These are phyloP conservation scores for Saccharomyces hybrid DNA, from an alignment of 1,139 yeast species.

Conservation along the genomic window DNA sequence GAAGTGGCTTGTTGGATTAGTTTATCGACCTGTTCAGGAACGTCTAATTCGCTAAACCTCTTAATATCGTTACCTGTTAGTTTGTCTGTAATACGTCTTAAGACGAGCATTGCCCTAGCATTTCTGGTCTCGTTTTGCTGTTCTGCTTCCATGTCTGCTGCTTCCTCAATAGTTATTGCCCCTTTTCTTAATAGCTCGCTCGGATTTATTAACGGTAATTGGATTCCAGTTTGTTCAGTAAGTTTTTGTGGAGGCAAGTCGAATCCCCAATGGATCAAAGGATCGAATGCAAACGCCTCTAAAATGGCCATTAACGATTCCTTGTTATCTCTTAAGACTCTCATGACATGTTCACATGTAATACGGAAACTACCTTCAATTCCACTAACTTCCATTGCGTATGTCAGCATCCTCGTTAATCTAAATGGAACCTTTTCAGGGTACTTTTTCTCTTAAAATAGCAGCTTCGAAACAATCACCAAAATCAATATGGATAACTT, in stretches of 20 bases:
- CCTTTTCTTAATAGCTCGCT: slow-evolving; percentile 65
- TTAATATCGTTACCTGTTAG: slow-evolving; percentile 90
- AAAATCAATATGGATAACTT: slow-evolving; percentile 93
- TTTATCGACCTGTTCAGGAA: slow-evolving; percentile 87
- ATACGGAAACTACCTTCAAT: slow-evolving; percentile 96
- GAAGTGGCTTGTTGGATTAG: slow-evolving; percentile 94
- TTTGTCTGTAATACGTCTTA: slow-evolving; percentile 86
- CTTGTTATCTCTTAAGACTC: slow-evolving; percentile 83
- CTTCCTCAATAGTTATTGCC: slow-evolving; percentile 69
- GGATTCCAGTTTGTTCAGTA: slow-evolving; percentile 67
- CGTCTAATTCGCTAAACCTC: slow-evolving; percentile 60
- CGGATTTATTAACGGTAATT: slow-evolving; percentile 56
- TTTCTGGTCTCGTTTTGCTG: slow-evolving; percentile 77
- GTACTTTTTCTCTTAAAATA: slow-evolving; percentile 86
- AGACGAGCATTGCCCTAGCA: slow-evolving; percentile 85
- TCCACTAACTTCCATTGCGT: slow-evolving; percentile 99
- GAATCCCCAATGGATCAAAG: slow-evolving; percentile 97
- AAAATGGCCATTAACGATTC: slow-evolving; percentile 96
- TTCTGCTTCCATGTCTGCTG: slow-evolving; percentile 60
- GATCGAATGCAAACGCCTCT: slow-evolving; percentile 98
- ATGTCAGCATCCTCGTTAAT: slow-evolving; percentile 90
- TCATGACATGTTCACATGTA: slow-evolving; percentile 95
- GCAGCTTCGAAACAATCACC: slow-evolving; percentile 99
- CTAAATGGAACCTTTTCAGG: slow-evolving; percentile 99
- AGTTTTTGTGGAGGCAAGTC: slow-evolving; percentile 80